Base-by-base conservation (phyloP, 352 stramenopile genomes). In the Phytopythium sindhum region DNA sequence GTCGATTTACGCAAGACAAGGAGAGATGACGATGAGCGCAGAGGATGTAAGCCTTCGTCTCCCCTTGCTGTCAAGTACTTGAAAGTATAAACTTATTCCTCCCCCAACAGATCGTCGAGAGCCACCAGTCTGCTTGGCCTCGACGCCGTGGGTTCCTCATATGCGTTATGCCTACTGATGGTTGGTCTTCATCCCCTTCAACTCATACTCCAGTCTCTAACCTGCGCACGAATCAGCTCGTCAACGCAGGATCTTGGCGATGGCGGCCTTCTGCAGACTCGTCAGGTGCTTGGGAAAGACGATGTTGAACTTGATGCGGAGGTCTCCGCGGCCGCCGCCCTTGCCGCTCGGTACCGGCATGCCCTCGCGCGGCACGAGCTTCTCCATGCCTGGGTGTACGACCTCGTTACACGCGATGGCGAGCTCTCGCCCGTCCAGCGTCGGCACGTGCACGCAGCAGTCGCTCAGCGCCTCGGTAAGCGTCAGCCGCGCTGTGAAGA, bases 251-350 rank as follows among this genome's bases (percentile, higher is more conserved):
- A 95, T 90, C 69, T 91, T 93, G 52, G 80, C 70, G 24, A 95
- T 69, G n/a, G 86, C 83, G 4, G 77, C 81, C 76, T 98, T 98
- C 75, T 99, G 95, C 15, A 97, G 74, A 10, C 75, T 78, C 12
- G 89, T 97, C 53, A 99, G 81, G 61, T 97, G 80, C 67, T 96
- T 96, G 39, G 96, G 97, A 69, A 99, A 99, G 61, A 88, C 76
- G 23, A 99, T 97, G 68, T 98, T 84, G 72, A 98, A 98, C 50
- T 88, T 98, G 61, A 99, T 86, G 64, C 95, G 91, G 21, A 99
- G 75, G 73, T 99, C 93, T 39, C 96, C 97, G 63, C 89, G 96
- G 31, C 76, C 69, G 19, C 61, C 72, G 56, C 65, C 67, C 24
- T 75, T 70, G 41, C 57, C 87, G 50, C 65, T 88, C 0, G 92